Conservation (phyloP, 2,329 filamentous ascomycete species). For the Xenoacremonium recifei region DNA sequence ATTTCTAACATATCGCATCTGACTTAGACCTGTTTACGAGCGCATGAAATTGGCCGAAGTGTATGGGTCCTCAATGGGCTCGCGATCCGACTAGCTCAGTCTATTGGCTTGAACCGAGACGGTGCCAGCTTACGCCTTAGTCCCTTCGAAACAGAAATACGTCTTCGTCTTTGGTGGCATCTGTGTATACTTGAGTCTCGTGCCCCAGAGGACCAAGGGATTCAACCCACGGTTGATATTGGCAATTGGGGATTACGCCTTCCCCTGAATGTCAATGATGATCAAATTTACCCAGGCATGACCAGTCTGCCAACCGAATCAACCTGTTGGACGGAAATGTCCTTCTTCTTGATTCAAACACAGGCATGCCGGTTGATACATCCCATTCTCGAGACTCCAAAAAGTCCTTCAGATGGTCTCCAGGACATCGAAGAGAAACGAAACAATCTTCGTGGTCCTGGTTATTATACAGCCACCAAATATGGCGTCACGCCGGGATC, state of each 20-base stretch:
- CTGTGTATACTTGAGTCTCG: constrained; percentile 48
- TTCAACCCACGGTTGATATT: constrained; percentile 38
- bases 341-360: too few species aligned
- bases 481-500: too few species aligned
- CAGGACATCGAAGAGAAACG: too few species aligned
- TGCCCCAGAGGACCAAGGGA: constrained; percentile 57
- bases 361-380: too few species aligned
- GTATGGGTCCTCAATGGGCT: constrained; percentile 43
- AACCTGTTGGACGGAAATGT: too few species aligned
- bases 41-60: constrained; percentile 32
- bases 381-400: too few species aligned
- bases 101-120: constrained; percentile 55
- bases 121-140: constrained; percentile 43
- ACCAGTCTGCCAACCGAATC: constrained; percentile 43
- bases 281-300: constrained; percentile 48
- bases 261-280: constrained; percentile 57
- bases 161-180: constrained; percentile 55
- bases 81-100: constrained; percentile 45
- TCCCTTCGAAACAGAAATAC: constrained; percentile 54
- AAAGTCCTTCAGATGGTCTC: too few species aligned
- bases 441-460: too few species aligned
- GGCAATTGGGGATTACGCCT: too few species aligned
- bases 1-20: background rate
- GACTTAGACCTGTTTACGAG: constrained; percentile 27
- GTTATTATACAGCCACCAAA: too few species aligned